Evolutionary conservation across 495 filamentous ascomycete species (phyloP), one percentile per base, ranked within the genome.

Genomic region (Aspergillus heteromorphus): DNA sequence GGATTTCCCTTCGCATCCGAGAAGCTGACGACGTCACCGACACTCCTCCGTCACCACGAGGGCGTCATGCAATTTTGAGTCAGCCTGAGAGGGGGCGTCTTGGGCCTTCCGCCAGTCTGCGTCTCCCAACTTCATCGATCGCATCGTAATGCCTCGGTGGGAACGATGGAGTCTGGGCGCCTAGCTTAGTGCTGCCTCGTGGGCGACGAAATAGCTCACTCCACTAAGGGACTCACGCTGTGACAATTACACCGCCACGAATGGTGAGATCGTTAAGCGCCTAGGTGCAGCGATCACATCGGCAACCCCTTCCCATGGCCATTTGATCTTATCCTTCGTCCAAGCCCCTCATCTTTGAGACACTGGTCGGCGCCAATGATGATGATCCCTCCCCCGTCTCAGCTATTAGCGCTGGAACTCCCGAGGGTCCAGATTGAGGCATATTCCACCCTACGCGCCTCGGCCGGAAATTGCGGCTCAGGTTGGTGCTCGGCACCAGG

Each of bases 341-440:
- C 14, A 40, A 51, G 48, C 61, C 61, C 61, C 61, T 60, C 57
- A 55, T 41, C 45, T 19, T 23, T 56, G 61, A 60, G 57, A 63
- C 61, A 43, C 61, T 29, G 51, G 54, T 55, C 48, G 29, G 25
- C 16, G 10, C 40, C 25, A 40, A 27, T 31, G 50, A 14, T 31
- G 50, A 14, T 43, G 27, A 52, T 52, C 49, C 50, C 40, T 25
- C 27, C 29, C 40, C 25, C n/a, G 13, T 6, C 23, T 14, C 21
- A 29, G 23, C 13, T 6, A 0, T 47, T 47, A 29, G 43, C 21
- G 43, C 18, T 29, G 49, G 49, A 51, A 31, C 36, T 38, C 36
- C 13, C 36, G 31, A 48, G 45, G 45, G 36, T 42, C 53, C 31
- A 48, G 45, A 27, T 31, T 55, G 45, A 42, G 45, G 34, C 43